Evolutionary conservation across 768 basidiomycete genomes (phyloP), one percentile per base, ranked within the genome.

Genomic region (Mycena albidolilacea): DNA sequence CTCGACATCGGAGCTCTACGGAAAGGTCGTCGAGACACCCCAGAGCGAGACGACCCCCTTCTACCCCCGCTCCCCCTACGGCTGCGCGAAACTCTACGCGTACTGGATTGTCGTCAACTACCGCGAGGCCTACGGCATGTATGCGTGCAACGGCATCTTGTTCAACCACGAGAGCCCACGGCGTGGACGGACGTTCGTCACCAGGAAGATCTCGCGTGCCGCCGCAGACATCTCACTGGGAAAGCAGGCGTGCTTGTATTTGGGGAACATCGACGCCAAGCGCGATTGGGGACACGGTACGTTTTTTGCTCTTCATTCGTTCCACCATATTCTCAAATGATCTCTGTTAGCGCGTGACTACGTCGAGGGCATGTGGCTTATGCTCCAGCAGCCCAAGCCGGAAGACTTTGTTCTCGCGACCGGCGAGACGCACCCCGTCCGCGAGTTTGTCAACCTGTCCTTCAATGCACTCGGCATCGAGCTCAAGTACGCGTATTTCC

Each of bases 91-190:
- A 85, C 87, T 99, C 58, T 97, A 96, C 80, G 93, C 92, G 30
- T 96, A 91, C 82, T 96, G 94, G 94, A 95, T 96, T 82, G 92
- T 91, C 46, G 92, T 95, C 78, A 96, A 96, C 84, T 96, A 96
- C 82, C 90, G 96, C 70, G 97, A 99, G 84, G 92, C 96, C 58
- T 99, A 99, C 80, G 95, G 93, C 75, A 97, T 99, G 94, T 97
- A 91, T 84, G 95, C 96, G 19, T 97, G 95, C 83, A 98, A 98
- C 82, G 97, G 97, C 60, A 98, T 99, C 79, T 84, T 98, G 77
- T 99, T 98, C 91, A 98, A 98, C 81, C 97, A 98, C 84, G 97
- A 99, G 85, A 97, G 96, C 77, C 97, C 97, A 15, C 89, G 97
- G 62, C 89, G 97, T 77, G 97, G 97, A 23, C 86, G 97, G 80